Percentiles rank a stretch among this genome's conserved stretches.
Conservation (phyloP, 1,139 yeast species). For the Kodamaea sp. region DNA sequence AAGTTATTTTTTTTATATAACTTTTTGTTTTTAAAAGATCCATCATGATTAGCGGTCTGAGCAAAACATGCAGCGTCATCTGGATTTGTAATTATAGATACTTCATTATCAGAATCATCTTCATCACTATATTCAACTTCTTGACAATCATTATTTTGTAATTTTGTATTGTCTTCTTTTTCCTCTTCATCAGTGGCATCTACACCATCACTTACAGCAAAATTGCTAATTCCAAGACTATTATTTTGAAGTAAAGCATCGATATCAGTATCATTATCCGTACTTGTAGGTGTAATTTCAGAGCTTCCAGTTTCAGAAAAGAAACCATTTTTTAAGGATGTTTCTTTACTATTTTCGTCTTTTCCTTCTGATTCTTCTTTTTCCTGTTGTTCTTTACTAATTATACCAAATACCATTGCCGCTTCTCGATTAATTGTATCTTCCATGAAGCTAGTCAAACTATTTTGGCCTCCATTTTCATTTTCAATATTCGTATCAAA, state of each 20-base stretch:
- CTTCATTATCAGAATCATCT: slow-evolving; percentile 33
- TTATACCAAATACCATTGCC: slow-evolving; percentile 47
- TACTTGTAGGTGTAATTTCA: too few relatives aligned
- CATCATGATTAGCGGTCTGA: slow-evolving; percentile 14
- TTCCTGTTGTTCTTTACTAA: slow-evolving; percentile 22
- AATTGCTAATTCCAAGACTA: too few relatives aligned
- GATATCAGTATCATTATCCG: too few relatives aligned
- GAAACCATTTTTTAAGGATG: too few relatives aligned
- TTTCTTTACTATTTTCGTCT: neutral
- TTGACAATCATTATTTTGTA: too few relatives aligned
- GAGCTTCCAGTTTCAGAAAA: too few relatives aligned
- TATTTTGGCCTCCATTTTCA: slow-evolving; percentile 9
- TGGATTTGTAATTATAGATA: slow-evolving; percentile 42
- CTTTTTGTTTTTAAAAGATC: neutral
- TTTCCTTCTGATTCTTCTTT: slow-evolving; percentile 6
- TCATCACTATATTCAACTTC: slow-evolving; percentile 1
- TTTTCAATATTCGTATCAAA: slow-evolving; percentile 9
- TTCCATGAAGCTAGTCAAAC: slow-evolving; percentile 16
- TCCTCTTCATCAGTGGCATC: too few relatives aligned
- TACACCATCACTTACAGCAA: too few relatives aligned
- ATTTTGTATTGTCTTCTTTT: too few relatives aligned
- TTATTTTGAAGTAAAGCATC: too few relatives aligned
- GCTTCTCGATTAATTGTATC: slow-evolving; percentile 39
- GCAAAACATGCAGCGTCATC: slow-evolving; percentile 33
- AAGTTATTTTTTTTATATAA: slow-evolving; percentile 12